phyloP scores from a whole-genome alignment of 352 stramenopile genomes.

The Thalassiosira exigua region DNA sequence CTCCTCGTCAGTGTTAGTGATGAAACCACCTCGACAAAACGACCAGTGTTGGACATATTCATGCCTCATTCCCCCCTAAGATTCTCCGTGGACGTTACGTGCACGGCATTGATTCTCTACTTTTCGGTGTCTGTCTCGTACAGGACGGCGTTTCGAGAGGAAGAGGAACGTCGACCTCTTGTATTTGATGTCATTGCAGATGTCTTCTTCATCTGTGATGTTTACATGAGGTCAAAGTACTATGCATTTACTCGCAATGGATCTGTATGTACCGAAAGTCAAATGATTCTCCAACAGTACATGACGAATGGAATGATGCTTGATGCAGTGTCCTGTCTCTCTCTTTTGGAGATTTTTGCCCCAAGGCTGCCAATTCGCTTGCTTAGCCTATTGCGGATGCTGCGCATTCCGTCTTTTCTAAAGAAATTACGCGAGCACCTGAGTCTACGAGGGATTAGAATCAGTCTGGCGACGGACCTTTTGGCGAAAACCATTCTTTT shows the following conservation, averaged over 20 bases:
- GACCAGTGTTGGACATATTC: conserved; percentile 42
- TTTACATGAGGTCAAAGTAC: conserved; percentile 57
- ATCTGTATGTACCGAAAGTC: conserved; percentile 31
- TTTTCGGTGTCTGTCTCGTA: conserved; percentile 57
- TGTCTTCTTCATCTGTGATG: conserved; percentile 71
- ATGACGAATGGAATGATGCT: conserved; percentile 59
- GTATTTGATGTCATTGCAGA: conserved; percentile 68
- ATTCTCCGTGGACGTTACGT: conserved; percentile 63
- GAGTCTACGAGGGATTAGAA: conserved; percentile 63
- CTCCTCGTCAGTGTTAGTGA: conserved; percentile 53
- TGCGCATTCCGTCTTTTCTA: conserved; percentile 61
- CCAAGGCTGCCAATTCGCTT: conserved; percentile 43
- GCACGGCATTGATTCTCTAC: conserved; percentile 63
- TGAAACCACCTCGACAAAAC: conserved; percentile 13
- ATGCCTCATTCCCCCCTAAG: conserved; percentile 62
- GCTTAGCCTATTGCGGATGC: conserved; percentile 58
- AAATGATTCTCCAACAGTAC: conserved; percentile 35
- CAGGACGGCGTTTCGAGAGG: conserved; percentile 57
- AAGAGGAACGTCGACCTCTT: conserved; percentile 29
- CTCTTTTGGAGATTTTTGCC: conserved; percentile 55
- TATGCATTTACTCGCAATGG: conserved; percentile 66
- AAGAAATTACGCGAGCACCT: conserved; percentile 61
- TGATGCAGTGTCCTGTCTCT: conserved; percentile 65
- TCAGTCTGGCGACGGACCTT: conserved; percentile 64
- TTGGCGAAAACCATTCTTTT: conserved; percentile 61